Evolutionary conservation across 1,139 yeast species (phyloP), one percentile per base, ranked within the genome.

Genomic region (Protomyces lactucae-debilis): DNA sequence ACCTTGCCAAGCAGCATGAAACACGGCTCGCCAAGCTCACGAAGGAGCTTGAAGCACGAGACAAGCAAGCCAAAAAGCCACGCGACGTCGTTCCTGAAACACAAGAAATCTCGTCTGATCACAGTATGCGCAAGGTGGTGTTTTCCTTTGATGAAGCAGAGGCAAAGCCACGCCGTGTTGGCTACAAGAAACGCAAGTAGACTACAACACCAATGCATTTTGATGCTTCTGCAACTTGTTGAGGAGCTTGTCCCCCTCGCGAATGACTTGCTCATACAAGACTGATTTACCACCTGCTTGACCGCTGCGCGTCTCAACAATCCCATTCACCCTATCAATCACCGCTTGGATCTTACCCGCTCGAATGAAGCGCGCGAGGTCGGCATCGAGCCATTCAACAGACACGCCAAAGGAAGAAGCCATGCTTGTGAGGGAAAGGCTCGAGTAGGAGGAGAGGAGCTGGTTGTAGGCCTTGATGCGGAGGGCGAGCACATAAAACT

Each of bases 211-310:
- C 88, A 93, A 98, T 16, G 98, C 97, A 48, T 98, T 97, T 59
- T 97, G 97, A 73, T 93, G 93, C 76, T 92, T 93, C 75, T 95
- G 99, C 73, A 95, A 82, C 76, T 93, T 93, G 37, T 99, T 93
- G 76, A 95, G 84, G 71, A 95, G 80, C 14, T 86, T 85, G 74
- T 95, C 99, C 68, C 99, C 99, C 74, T 88, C 96, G 75, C 89
- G 90, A 72, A 95, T 87, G 72, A 95, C 81, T 69, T 80, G 78
- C 74, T 91, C 96, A 76, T 92, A 95, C 76, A 93, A 98, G 66
- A 89, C 88, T 74, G 95, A 93, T 78, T 95, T 93, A 76, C 88
- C 91, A 75, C 93, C 99, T 2, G 97, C 97, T 71, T 98, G 83
- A 18, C 23, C 48, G 9, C 48, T 43, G 76, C 91, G 93, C 36